Evolutionary conservation across 2,329 filamentous ascomycete species (phyloP).

Genomic region (Fonsecaea multimorphosa): DNA sequence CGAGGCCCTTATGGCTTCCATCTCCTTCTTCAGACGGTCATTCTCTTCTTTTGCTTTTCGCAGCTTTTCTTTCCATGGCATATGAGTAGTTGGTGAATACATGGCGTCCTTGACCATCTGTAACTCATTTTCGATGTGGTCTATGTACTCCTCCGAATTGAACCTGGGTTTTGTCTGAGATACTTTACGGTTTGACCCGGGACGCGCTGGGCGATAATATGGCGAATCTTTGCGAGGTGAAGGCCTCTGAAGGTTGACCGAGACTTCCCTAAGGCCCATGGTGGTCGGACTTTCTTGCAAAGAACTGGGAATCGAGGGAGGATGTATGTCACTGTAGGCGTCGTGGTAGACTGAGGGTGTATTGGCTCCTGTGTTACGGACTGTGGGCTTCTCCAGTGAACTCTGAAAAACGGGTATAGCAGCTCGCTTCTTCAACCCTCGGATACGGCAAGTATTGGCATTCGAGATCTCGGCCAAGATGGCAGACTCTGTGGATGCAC

Average conservation of each 20-base stretch:
- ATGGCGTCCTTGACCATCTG: slow-evolving; percentile 49
- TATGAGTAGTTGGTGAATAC: slow-evolving; percentile 46
- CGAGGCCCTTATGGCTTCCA: slow-evolving; percentile 43
- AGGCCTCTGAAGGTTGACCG: slow-evolving; percentile 37
- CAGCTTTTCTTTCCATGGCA: slow-evolving; percentile 40
- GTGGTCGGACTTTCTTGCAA: slow-evolving; percentile 26
- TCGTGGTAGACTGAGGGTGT: slow-evolving; percentile 34
- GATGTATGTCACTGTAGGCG: slow-evolving; percentile 29
- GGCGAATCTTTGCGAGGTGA: slow-evolving; percentile 39
- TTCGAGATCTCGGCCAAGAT: slow-evolving; percentile 38
- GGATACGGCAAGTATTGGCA: slow-evolving; percentile 23
- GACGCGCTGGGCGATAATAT: slow-evolving; percentile 28
- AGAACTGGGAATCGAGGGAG: slow-evolving; percentile 28
- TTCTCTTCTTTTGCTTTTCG: slow-evolving; percentile 43
- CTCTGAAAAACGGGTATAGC: slow-evolving; percentile 38
- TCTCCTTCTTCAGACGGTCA: slow-evolving; percentile 43
- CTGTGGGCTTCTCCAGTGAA: slow-evolving; percentile 20
- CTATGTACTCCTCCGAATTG: slow-evolving; percentile 55
- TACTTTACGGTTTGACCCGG: slow-evolving; percentile 28
- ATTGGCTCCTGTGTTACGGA: slow-evolving; percentile 3
- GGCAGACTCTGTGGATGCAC: slow-evolving; percentile 24
- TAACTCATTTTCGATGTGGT: slow-evolving; percentile 57
- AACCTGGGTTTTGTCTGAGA: slow-evolving; percentile 42
- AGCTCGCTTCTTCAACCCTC: slow-evolving; percentile 22
- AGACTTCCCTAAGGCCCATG: slow-evolving; percentile 41